Evolutionary conservation across 805 yeast genomes (phyloP).

Genomic region (Schwanniomyces pseudopolymorphus): DNA sequence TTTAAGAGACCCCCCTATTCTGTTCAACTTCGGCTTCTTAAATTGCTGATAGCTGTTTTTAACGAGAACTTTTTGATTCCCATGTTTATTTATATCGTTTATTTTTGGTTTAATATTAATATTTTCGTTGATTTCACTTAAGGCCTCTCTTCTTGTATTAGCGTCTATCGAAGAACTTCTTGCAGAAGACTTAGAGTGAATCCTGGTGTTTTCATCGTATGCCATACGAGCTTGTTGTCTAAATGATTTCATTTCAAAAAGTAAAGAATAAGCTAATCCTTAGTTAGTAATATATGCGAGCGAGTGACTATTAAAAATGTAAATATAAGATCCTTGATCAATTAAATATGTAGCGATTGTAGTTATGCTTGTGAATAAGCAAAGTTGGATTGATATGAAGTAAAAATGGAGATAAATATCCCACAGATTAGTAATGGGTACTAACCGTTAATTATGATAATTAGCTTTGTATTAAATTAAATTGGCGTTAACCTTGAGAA

Average conservation of each 20-base stretch:
- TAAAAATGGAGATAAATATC: neutral
- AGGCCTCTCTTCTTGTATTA: constrained; percentile 22
- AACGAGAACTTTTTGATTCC: constrained; percentile 14
- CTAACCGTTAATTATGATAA: neutral
- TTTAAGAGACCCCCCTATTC: constrained; percentile 2
- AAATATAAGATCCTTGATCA: neutral
- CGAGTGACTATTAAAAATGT: neutral
- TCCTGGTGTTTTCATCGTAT: constrained; percentile 18
- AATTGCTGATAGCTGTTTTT: constrained; percentile 18
- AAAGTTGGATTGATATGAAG: constrained; percentile 3
- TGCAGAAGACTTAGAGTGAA: constrained; percentile 7
- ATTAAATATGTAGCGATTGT: constrained; percentile 1
- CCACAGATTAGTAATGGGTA: neutral
- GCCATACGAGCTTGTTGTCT: constrained; percentile 9
- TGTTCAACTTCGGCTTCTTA: constrained; percentile 22
- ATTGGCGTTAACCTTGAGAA: neutral
- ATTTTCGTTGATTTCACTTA: constrained; percentile 25
- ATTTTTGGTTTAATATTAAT: constrained; percentile 7
- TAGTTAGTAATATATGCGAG: neutral
- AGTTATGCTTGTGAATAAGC: constrained; percentile 3
- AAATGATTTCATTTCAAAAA: constrained; percentile 11
- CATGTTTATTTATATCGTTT: constrained; percentile 5
- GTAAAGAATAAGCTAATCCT: neutral
- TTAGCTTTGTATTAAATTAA: neutral
- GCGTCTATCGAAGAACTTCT: constrained; percentile 1